phyloP scores from a whole-genome alignment of 2,329 filamentous ascomycete genomes.

The Fusarium sp. region DNA sequence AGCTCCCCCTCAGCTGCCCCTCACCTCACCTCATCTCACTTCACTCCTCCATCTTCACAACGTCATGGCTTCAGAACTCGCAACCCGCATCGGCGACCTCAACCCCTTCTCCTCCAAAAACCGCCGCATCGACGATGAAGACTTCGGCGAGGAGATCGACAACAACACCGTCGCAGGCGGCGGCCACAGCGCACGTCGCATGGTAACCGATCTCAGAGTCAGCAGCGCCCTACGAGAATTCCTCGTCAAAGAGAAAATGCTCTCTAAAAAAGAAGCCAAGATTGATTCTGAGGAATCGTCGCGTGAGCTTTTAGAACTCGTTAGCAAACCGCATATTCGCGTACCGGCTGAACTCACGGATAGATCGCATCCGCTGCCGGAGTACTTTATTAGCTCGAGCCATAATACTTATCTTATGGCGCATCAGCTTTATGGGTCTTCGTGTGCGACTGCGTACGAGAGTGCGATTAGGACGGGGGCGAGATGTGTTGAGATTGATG shows the following conservation, averaged over 20 bases:
- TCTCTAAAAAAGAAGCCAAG: constrained; percentile 61
- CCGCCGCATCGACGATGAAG: constrained; percentile 49
- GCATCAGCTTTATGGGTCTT: constrained; percentile 75
- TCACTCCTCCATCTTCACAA: neutral
- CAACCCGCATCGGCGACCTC: constrained; percentile 45
- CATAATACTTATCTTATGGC: constrained; percentile 80
- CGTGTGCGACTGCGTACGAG: constrained; percentile 72
- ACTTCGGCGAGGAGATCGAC: constrained; percentile 50
- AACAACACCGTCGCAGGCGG: constrained; percentile 66
- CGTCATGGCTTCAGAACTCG: constrained; percentile 45
- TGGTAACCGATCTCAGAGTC: constrained; percentile 67
- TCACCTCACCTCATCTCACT: constrained; percentile 37
- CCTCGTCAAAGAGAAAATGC: constrained; percentile 63
- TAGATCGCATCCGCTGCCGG: constrained; percentile 69
- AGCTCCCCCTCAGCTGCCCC: constrained; percentile 26
- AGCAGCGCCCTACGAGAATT: constrained; percentile 69
- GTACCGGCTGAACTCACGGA: constrained; percentile 68
- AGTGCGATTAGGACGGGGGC: constrained; percentile 71
- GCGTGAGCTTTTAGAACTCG: constrained; percentile 60
- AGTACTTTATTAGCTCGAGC: constrained; percentile 79
- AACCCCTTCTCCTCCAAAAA: constrained; percentile 48
- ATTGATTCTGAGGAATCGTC: constrained; percentile 57
- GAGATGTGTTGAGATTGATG: constrained; percentile 79
- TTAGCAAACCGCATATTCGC: constrained; percentile 67
- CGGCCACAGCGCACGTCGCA: constrained; percentile 64